These are phyloP conservation scores for Aphanomyces astaci DNA, from an alignment of 352 stramenopile species.

Conservation along the genomic window DNA sequence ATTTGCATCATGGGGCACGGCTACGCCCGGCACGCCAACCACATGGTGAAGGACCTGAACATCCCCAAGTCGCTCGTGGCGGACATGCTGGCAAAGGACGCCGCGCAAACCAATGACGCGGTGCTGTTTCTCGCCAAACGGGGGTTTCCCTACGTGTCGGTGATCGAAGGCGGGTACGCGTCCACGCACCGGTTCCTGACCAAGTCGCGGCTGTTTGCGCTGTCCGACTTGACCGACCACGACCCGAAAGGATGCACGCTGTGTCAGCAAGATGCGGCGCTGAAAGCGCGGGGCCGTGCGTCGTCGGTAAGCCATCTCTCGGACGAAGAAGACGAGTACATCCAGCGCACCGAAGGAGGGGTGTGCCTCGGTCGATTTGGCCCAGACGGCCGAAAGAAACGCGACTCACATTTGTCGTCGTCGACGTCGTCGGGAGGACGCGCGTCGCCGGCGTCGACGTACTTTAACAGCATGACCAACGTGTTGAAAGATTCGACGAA, in stretches of 20 bases:
- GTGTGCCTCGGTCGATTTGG: constrained; percentile 21
- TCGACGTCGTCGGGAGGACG: constrained; percentile 1
- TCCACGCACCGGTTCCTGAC: constrained; percentile 47
- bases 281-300: constrained; percentile 1
- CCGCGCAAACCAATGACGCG: constrained; percentile 54
- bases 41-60: constrained; percentile 23
- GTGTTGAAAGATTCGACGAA: constrained; percentile 64
- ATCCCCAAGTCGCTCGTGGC: constrained; percentile 37
- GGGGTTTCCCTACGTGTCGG: constrained; percentile 64
- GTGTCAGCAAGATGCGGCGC: constrained; percentile 34
- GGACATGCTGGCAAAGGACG: constrained; percentile 51
- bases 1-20: constrained; percentile 76
- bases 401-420: too few relatives aligned
- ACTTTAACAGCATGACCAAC: constrained; percentile 62
- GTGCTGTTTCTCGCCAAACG: constrained; percentile 66
- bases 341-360: constrained; percentile 22
- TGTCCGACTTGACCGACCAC: constrained; percentile 68
- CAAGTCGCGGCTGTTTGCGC: constrained; percentile 42
- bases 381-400: not conserved
- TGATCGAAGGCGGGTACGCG: constrained; percentile 59
- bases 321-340: constrained; percentile 23
- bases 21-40: constrained; percentile 31
- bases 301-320: constrained; percentile 3
- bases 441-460: constrained; percentile 29
- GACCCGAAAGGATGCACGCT: constrained; percentile 50